Conservation (phyloP, 192 early-diverging fungal species). For the Rhizoclosmatium globosum region DNA sequence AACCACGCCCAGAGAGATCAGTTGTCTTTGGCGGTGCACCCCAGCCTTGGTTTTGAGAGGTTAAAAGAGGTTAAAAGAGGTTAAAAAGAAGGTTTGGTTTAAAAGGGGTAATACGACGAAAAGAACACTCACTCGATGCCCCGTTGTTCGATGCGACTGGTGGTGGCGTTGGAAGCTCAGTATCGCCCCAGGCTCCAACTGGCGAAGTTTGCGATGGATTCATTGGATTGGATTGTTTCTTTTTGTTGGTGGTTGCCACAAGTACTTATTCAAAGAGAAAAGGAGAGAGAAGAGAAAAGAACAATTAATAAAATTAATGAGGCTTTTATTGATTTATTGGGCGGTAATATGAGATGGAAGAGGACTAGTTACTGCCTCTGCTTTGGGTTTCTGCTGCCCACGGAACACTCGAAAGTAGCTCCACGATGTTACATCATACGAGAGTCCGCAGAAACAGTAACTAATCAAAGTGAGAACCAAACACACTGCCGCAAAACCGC, state of each 20-base stretch:
- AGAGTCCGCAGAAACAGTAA: neutral
- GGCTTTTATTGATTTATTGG: too few species aligned
- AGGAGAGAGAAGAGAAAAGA: too few species aligned
- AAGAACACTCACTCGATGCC: neutral
- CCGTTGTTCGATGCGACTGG: too few species aligned
- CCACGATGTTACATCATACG: neutral
- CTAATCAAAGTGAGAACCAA: neutral
- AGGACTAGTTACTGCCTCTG: too few species aligned
- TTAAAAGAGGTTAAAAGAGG: neutral
- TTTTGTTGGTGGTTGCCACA: too few species aligned
- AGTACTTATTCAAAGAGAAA: too few species aligned
- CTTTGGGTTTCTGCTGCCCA: neutral
- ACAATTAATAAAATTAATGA: too few species aligned
- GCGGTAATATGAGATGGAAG: too few species aligned
- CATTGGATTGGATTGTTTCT: too few species aligned
- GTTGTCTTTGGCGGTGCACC: conserved; percentile 33
- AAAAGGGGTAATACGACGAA: neutral
- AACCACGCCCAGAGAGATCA: neutral
- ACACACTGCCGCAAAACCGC: neutral
- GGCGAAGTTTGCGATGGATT: neutral
- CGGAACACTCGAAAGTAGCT: neutral
- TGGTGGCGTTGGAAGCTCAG: neutral
- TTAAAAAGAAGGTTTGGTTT: neutral
- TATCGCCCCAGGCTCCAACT: neutral
- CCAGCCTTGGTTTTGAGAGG: conserved; percentile 6